phyloP scores from a whole-genome alignment of 192 early-diverging fungal species.

The Endogone sp. region DNA sequence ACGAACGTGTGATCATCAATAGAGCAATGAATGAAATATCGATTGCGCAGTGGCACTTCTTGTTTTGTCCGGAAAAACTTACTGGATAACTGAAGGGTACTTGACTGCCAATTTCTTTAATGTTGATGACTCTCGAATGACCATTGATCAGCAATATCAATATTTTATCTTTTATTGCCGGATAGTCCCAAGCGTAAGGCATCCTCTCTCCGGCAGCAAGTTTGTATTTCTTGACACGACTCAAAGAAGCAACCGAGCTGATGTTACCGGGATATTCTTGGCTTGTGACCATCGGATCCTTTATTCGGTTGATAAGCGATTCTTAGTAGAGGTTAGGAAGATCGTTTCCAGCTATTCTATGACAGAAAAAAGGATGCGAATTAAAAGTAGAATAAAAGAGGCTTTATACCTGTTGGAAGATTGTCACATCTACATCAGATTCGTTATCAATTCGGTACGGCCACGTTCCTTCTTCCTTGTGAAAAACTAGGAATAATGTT shows the following conservation, averaged over 20 bases:
- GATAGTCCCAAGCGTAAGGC: constrained; percentile 91
- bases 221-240: constrained; percentile 19
- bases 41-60: not conserved
- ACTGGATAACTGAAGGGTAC: constrained; percentile 80
- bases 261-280: constrained; percentile 24
- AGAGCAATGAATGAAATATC: not conserved
- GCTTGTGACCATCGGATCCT: not conserved
- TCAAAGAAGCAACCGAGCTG: constrained; percentile 17
- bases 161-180: constrained; percentile 64
- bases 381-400: not conserved
- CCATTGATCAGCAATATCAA: constrained; percentile 77
- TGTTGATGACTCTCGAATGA: constrained; percentile 70
- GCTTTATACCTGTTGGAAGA: constrained; percentile 72
- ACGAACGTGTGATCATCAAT: no score
- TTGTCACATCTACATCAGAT: constrained; percentile 61
- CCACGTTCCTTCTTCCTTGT: constrained; percentile 77
- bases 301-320: not conserved
- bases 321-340: no score
- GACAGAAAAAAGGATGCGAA: not conserved
- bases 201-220: constrained; percentile 47
- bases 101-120: constrained; percentile 87
- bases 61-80: constrained; percentile 7
- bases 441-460: constrained; percentile 85
- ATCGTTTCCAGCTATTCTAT: no score
- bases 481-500: constrained; percentile 83